Conservation (phyloP, 768 basidiomycete genomes). For the Tephrocybe sp. region DNA sequence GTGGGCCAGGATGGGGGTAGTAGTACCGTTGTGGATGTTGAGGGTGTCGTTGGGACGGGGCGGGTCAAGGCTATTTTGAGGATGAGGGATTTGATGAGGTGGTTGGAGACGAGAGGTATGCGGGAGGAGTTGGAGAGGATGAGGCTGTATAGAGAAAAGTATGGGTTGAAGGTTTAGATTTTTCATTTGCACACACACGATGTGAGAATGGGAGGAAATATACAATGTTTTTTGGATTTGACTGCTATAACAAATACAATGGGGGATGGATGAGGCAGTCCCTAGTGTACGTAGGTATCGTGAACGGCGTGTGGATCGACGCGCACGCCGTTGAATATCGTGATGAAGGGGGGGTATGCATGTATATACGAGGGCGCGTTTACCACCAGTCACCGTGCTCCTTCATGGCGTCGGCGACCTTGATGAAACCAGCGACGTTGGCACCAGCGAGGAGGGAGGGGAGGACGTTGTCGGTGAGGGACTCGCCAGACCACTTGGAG, state of each 20-base stretch:
- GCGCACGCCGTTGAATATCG: too few relatives aligned
- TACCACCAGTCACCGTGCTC: slow-evolving; percentile 80
- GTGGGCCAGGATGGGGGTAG: slow-evolving; percentile 63
- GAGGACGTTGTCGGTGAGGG: slow-evolving; percentile 33
- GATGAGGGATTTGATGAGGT: slow-evolving; percentile 82
- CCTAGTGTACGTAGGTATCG: too few relatives aligned
- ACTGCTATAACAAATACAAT: too few relatives aligned
- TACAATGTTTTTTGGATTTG: too few relatives aligned
- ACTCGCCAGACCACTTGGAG: slow-evolving; percentile 53
- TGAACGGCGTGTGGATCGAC: too few relatives aligned
- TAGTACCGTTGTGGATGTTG: slow-evolving; percentile 83
- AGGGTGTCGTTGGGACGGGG: slow-evolving; percentile 66
- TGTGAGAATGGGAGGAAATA: too few relatives aligned
- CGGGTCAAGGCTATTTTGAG: slow-evolving; percentile 76
- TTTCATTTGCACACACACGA: too few relatives aligned
- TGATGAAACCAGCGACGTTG: slow-evolving; percentile 72
- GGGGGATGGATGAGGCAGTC: too few relatives aligned
- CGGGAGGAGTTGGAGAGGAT: slow-evolving; percentile 64
- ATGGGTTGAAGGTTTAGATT: too few relatives aligned
- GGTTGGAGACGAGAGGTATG: slow-evolving; percentile 71
- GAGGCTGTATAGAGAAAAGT: slow-evolving; percentile 73
- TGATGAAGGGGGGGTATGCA: too few relatives aligned
- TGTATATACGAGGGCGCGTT: too few relatives aligned
- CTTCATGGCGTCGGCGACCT: slow-evolving; percentile 70
- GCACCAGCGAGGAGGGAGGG: slow-evolving; percentile 61